A percentile compares a stretch with the other conserved stretches of the same genome.
Conservation (phyloP, 805 yeast species). For the Kodamaea neixiangensis region DNA sequence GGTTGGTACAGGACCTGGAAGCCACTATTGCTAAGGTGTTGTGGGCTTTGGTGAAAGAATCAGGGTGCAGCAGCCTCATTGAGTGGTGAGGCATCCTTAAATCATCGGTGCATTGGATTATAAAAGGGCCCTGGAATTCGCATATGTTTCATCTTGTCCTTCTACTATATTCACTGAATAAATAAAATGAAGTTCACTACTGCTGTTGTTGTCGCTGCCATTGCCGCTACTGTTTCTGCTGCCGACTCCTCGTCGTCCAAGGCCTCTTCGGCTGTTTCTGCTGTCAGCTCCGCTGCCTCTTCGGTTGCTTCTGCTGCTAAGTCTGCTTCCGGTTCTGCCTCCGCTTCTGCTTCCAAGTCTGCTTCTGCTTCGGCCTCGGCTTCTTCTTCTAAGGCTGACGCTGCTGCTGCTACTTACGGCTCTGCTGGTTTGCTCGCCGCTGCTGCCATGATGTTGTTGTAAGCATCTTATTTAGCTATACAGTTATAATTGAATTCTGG, state of each 20-base stretch:
- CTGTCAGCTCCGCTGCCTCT: slow-evolving; percentile 5
- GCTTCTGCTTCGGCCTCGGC: slow-evolving; percentile 1
- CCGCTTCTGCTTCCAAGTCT: slow-evolving; percentile 4
- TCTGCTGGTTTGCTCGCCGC: slow-evolving; percentile 27
- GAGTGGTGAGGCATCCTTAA: neutral
- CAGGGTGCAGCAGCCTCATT: neutral
- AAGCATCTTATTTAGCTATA: slow-evolving; percentile 8
- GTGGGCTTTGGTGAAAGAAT: slow-evolving; percentile 1
- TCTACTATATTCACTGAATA: neutral
- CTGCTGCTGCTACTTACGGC: slow-evolving; percentile 16
- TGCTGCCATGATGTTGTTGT: slow-evolving; percentile 29
- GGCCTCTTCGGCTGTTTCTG: slow-evolving; percentile 5
- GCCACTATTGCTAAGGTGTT: slow-evolving; percentile 1
- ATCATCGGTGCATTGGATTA: neutral
- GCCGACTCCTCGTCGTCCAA: slow-evolving; percentile 10
- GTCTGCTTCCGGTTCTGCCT: neutral
- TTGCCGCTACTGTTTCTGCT: slow-evolving; percentile 4
- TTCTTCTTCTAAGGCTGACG: slow-evolving; percentile 12
- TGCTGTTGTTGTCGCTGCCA: slow-evolving; percentile 5
- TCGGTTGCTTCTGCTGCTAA: slow-evolving; percentile 1
- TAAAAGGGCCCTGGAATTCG: neutral
- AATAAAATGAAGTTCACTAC: slow-evolving; percentile 16
- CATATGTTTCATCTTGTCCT: neutral
- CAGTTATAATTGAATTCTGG: neutral
- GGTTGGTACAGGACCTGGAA: neutral